These are phyloP conservation scores for Onygena corvina DNA, from an alignment of 2,329 filamentous ascomycete species.

Conservation along the genomic window DNA sequence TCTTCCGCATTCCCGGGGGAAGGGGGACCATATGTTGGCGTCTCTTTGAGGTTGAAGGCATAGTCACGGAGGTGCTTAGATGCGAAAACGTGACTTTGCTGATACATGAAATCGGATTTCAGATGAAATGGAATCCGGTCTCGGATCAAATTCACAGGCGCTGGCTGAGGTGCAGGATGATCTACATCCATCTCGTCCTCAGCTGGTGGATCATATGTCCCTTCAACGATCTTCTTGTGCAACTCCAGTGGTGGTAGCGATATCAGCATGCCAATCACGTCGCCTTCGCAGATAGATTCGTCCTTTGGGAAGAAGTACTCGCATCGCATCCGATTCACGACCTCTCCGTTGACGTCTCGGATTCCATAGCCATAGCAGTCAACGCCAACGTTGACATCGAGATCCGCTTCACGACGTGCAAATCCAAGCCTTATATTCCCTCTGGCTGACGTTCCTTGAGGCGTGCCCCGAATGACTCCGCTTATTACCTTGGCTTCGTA, in stretches of 20 bases:
- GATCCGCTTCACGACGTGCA: slow-evolving; percentile 35
- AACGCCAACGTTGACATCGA: slow-evolving; percentile 56
- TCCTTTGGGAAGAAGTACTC: slow-evolving; percentile 73
- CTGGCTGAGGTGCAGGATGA: slow-evolving; percentile 28
- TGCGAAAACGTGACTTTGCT: slow-evolving; percentile 51
- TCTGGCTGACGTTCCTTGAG: slow-evolving; percentile 21
- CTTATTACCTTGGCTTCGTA: slow-evolving; percentile 85
- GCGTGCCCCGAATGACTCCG: slow-evolving; percentile 38
- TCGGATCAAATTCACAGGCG: slow-evolving; percentile 70
- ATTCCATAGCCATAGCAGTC: slow-evolving; percentile 95
- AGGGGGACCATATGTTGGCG: slow-evolving; percentile 38
- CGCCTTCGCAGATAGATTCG: slow-evolving; percentile 72
- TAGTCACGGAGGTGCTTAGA: slow-evolving; percentile 76
- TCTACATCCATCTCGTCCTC: slow-evolving; percentile 37
- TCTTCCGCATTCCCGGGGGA: slow-evolving; percentile 54
- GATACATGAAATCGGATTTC: slow-evolving; percentile 87
- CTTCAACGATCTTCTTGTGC: slow-evolving; percentile 78
- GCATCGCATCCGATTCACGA: slow-evolving; percentile 86
- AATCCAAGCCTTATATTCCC: slow-evolving; percentile 41
- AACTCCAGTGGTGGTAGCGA: slow-evolving; percentile 72
- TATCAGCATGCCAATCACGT: slow-evolving; percentile 89
- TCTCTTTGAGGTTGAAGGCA: slow-evolving; percentile 36
- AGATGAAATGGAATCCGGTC: slow-evolving; percentile 91
- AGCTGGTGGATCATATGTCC: slow-evolving; percentile 74
- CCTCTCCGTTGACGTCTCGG: slow-evolving; percentile 78